Evolutionary conservation across 805 yeast species (phyloP), one percentile per base, ranked within the genome.

Genomic region (Candida gorgasii): DNA sequence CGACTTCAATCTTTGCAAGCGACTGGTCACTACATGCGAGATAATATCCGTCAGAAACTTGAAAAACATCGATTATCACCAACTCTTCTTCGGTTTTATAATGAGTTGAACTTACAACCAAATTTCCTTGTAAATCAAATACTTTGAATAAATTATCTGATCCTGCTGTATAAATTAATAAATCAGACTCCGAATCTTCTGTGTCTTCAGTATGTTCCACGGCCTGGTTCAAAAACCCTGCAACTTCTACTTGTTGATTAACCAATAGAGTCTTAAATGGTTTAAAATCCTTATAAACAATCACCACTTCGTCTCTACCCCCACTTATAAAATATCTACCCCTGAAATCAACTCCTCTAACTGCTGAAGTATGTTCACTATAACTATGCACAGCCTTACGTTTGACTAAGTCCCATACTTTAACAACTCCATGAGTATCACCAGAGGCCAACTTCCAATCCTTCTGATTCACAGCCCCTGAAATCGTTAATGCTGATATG

Each of bases 1-100:
- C 58, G 52, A 57, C 40, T 31, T 73, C 72, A 17, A 82, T 58
- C 49, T 78, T 70, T 19, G 75, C 71, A 12, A 93, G 63, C 0
- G 97, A 84, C 64, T 93, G 98, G 65, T 93, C 99, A 27, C 96
- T 85, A 11, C 84, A 55, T 0, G 86, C 84, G 45, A 83, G 47
- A 45, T 78, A 67, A 31, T 84, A 50, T 9, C 39, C 22, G 3
- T 64, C 59, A 7, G 60, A 62, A 32, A 72, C 18, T 12, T 32
- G 64, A 19, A 76, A 57, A 3, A 83, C 80, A 39, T 85, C 89
- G 32, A 78, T 70, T 17, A 87, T 78, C 49, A 84, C 70, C 32
- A 87, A 69, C 55, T 89, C 96, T 68, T 89, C 96, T 28, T 76
- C 69, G 2, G 85, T 77, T 40, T 73, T 67, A 35, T 87, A 87